Conservation (phyloP, 495 filamentous ascomycete species). For the Penicillium samsonianum region DNA sequence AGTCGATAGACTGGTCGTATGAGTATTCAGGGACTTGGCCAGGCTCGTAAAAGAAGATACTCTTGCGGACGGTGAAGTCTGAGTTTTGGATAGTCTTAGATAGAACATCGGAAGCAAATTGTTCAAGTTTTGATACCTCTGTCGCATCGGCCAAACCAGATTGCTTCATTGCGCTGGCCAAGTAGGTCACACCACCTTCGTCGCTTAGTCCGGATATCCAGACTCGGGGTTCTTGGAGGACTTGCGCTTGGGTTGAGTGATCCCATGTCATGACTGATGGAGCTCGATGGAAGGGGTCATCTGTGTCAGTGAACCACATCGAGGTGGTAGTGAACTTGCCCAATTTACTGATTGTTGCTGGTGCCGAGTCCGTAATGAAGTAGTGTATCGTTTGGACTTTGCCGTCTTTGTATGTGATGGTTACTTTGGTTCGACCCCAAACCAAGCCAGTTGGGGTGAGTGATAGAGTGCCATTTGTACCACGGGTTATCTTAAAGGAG, state of each 20-base stretch:
- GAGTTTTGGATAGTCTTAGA: neutral
- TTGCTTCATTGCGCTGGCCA: neutral
- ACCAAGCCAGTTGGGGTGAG: neutral
- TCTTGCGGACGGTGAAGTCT: neutral
- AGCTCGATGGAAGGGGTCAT: neutral
- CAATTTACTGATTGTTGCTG: constrained; percentile 33
- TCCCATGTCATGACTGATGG: neutral
- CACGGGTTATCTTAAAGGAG: neutral
- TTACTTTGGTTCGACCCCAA: neutral
- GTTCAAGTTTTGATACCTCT: neutral
- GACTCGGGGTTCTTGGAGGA: neutral
- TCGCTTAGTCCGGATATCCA: neutral
- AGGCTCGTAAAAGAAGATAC: neutral
- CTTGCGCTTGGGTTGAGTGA: neutral
- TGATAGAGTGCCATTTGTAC: neutral
- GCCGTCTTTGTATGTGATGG: constrained; percentile 42
- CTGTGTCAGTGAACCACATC: neutral
- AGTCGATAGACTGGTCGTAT: constrained; percentile 32
- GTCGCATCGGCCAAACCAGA: neutral
- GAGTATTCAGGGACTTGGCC: neutral
- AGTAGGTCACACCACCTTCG: neutral
- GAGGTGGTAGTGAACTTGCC: constrained; percentile 28
- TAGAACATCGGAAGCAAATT: neutral
- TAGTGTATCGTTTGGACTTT: constrained; percentile 51
- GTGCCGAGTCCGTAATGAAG: constrained; percentile 44